A percentile compares a stretch with the other conserved stretches of the same genome.
phyloP scores from a whole-genome alignment of 2,329 filamentous ascomycete genomes.

The Coniochaeta sp. region DNA sequence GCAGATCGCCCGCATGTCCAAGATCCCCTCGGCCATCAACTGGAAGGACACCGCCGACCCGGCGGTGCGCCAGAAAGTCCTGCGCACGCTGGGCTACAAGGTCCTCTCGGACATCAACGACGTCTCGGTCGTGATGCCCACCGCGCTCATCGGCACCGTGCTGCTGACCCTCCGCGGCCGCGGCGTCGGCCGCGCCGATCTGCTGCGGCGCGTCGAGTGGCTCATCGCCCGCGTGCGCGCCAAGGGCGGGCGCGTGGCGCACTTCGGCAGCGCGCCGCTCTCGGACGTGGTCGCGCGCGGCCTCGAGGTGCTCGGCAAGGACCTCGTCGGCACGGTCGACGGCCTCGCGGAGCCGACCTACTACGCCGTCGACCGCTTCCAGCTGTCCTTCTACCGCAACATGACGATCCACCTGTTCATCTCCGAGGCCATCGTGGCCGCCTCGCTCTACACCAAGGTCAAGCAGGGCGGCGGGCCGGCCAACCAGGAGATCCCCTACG shows the following conservation, averaged over 20 bases:
- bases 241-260: constrained; percentile 87
- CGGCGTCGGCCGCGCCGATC: constrained; percentile 80
- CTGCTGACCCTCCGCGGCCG: constrained; percentile 84
- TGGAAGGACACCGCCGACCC: constrained; percentile 39
- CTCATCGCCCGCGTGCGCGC: constrained; percentile 71
- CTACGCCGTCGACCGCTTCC: constrained; percentile 92
- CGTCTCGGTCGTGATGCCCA: constrained; percentile 97
- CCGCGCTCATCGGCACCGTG: constrained; percentile 89
- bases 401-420: constrained; percentile 99
- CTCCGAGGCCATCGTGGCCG: constrained; percentile 82
- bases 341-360: constrained; percentile 86
- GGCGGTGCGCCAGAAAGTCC: constrained; percentile 59
- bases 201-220: constrained; percentile 86
- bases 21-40: constrained; percentile 40
- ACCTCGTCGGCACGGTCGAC: constrained; percentile 73
- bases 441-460: constrained; percentile 81
- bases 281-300: constrained; percentile 81
- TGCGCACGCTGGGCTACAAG: constrained; percentile 84
- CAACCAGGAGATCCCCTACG: constrained; percentile 70
- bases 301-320: constrained; percentile 82
- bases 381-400: constrained; percentile 96
- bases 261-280: constrained; percentile 77
- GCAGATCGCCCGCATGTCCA: constrained; percentile 56
- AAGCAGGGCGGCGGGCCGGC: constrained; percentile 84
- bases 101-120: constrained; percentile 92